Conservation (phyloP, 1,139 yeast genomes). For the Yamadazyma diospyri region DNA sequence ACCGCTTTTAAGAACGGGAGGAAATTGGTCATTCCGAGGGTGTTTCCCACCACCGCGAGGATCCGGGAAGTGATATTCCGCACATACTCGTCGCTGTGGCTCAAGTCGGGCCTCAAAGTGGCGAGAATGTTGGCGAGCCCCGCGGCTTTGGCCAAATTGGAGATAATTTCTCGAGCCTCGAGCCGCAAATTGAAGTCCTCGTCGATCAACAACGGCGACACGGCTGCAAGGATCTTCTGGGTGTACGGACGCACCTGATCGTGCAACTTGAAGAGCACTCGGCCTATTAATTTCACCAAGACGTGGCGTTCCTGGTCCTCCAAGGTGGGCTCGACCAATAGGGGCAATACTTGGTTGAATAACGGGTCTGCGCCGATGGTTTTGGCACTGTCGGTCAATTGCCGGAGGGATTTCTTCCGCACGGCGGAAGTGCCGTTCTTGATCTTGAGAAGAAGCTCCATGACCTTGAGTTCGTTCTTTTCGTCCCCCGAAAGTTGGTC, state of each 20-base stretch:
- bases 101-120: conserved; percentile 77
- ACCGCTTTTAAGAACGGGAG: conserved; percentile 84
- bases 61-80: conserved; percentile 76
- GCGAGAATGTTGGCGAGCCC: conserved; percentile 80
- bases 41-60: conserved; percentile 80
- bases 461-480: conserved; percentile 55
- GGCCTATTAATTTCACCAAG: conserved; percentile 69
- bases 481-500: conserved; percentile 47
- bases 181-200: conserved; percentile 69
- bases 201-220: conserved; percentile 78
- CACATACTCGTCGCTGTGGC: conserved; percentile 76
- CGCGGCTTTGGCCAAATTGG: conserved; percentile 73
- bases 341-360: conserved; percentile 68
- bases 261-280: conserved; percentile 64
- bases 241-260: conserved; percentile 70
- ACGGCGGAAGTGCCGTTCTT: conserved; percentile 73
- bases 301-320: conserved; percentile 86
- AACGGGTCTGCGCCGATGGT: conserved; percentile 67
- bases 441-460: conserved; percentile 62
- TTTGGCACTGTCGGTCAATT: conserved; percentile 61
- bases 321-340: conserved; percentile 66
- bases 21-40: conserved; percentile 68
- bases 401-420: conserved; percentile 70
- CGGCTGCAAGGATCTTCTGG: conserved; percentile 65
- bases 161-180: conserved; percentile 78